Percentiles rank a stretch among this genome's conserved stretches.
phyloP scores from a whole-genome alignment of 2,329 filamentous ascomycete species.

The Mariannaea sp. region DNA sequence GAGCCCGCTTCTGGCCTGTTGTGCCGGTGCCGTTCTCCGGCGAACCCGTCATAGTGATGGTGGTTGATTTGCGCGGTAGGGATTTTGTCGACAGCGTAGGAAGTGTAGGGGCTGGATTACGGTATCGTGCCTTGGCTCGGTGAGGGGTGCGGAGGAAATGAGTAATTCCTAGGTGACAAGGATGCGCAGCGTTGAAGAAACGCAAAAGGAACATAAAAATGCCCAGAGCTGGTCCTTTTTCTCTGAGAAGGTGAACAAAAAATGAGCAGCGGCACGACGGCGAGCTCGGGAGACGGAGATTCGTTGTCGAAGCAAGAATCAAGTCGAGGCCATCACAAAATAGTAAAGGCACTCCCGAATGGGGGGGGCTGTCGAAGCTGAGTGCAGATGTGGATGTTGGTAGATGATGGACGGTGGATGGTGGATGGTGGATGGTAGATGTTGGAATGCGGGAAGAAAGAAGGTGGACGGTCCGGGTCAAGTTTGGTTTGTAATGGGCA shows the following conservation, averaged over 20 bases:
- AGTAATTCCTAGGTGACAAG: constrained; percentile 11
- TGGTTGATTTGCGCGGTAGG: background rate
- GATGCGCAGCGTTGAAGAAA: too few species aligned
- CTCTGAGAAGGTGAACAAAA: constrained; percentile 10
- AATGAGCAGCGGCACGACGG: background rate
- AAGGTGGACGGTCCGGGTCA: background rate
- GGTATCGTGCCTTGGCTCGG: constrained; percentile 6
- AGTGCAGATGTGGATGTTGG: background rate
- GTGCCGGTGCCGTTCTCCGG: constrained; percentile 45
- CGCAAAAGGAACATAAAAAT: too few species aligned
- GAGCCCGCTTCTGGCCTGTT: constrained; percentile 37
- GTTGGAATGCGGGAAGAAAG: background rate
- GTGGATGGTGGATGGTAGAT: background rate
- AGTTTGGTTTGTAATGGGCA: background rate
- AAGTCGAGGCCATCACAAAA: background rate
- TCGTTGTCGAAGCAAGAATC: background rate
- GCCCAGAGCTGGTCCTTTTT: constrained; percentile 19
- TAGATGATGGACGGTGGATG: background rate
- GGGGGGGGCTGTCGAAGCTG: background rate
- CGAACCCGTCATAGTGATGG: constrained; percentile 43
- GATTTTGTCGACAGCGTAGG: constrained; percentile 6
- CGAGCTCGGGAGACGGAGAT: background rate
- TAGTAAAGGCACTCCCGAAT: background rate
- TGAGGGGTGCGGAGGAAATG: constrained; percentile 20
- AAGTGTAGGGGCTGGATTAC: constrained; percentile 4